phyloP scores from a whole-genome alignment of 164 flowering plant species.

The Amborella trichopoda region DNA sequence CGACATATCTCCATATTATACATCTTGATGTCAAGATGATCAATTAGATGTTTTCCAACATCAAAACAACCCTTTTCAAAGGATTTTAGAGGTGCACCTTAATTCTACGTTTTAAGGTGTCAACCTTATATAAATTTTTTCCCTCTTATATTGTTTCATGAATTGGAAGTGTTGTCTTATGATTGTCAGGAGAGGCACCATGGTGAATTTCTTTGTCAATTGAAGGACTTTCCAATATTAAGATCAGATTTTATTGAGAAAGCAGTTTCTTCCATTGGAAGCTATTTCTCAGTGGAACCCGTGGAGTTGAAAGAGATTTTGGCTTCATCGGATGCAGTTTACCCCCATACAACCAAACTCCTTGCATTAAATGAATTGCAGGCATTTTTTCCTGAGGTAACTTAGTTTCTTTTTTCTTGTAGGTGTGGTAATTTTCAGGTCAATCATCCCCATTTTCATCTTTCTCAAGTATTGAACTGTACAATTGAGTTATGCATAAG shows the following conservation, averaged over 20 bases:
- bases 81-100: background rate
- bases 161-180: background rate
- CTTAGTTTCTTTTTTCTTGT: too few species aligned
- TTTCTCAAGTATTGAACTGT: too few species aligned
- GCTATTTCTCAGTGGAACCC: conserved; percentile 30
- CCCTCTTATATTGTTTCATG: background rate
- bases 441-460: too few species aligned
- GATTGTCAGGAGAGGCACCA: conserved; percentile 63
- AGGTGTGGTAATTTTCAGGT: too few species aligned
- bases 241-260: conserved; percentile 49
- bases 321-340: conserved; percentile 8
- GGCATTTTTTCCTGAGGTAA: too few species aligned
- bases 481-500: too few species aligned
- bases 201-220: conserved; percentile 55
- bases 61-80: too few species aligned
- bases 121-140: background rate
- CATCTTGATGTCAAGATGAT: background rate
- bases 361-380: conserved; percentile 37
- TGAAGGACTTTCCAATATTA: conserved; percentile 53
- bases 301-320: conserved; percentile 16
- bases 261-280: conserved; percentile 32
- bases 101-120: background rate
- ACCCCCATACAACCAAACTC: conserved; percentile 27
- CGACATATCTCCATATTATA: background rate
- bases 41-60: background rate